Evolutionary conservation across 192 early-diverging fungal species (phyloP).

Genomic region (Haplosporangium gracile): DNA sequence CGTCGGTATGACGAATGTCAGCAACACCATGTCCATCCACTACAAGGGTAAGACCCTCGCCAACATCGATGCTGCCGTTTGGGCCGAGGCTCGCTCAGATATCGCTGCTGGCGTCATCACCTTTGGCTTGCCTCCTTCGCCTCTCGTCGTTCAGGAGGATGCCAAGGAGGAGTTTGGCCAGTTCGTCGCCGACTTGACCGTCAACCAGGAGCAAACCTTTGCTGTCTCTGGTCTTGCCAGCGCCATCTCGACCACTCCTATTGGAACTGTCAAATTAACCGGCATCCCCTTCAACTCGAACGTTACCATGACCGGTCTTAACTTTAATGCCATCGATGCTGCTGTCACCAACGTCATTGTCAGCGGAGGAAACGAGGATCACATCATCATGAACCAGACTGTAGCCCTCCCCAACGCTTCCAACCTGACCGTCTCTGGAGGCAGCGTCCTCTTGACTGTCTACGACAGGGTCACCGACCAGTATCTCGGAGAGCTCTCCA

Average conservation of each 20-base stretch:
- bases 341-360: conserved; percentile 65
- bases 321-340: conserved; percentile 63
- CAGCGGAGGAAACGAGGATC: conserved; percentile 59
- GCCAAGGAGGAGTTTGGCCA: conserved; percentile 62
- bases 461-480: conserved; percentile 44
- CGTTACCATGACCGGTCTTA: conserved; percentile 64
- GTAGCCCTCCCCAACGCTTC: conserved; percentile 48
- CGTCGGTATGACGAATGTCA: conserved; percentile 64
- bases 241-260: conserved; percentile 64
- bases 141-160: conserved; percentile 59
- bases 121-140: conserved; percentile 60
- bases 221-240: conserved; percentile 61
- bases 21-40: conserved; percentile 63
- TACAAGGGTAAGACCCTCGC: conserved; percentile 36
- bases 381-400: conserved; percentile 55
- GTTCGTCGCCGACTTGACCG: conserved; percentile 63
- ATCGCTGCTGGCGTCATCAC: conserved; percentile 54
- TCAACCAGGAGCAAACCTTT: conserved; percentile 56
- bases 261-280: conserved; percentile 64
- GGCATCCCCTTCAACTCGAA: conserved; percentile 67
- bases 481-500: conserved; percentile 43
- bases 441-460: conserved; percentile 35
- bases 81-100: conserved; percentile 54
- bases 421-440: conserved; percentile 30
- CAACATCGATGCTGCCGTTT: conserved; percentile 43